Evolutionary conservation across 176 grass and related monocot species (phyloP), one percentile per base, ranked within the genome.

Genomic region (Aechmea fasciata): DNA sequence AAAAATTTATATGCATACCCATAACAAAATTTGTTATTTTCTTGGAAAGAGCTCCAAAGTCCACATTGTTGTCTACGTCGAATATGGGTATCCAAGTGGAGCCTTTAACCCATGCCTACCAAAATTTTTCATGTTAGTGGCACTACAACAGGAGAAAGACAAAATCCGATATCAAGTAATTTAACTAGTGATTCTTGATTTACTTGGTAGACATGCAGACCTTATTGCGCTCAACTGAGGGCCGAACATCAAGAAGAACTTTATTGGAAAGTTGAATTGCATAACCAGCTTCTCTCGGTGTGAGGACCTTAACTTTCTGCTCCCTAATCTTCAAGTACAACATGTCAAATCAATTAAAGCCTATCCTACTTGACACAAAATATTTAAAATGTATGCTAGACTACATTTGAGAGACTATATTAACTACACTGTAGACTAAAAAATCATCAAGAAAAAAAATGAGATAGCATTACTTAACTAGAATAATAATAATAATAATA

Each of bases 1-100:
- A 59, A 59, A 15, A 5, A 15, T 9, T 59, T 59, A 14, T 10
- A 55, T 18, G 19, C 54, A 19, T 59, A 97, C 94, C 94, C 86
- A 97, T 92, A 73, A 79, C 78, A 73, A 90, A 97, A 70, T 87
- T 97, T 66, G 78, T 96, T 65, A 90, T 49, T 87, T 92, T 90
- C 72, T 83, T 92, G 74, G 86, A 61, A 48, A 92, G 61, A 15
- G 86, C 48, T 41, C 71, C 75, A 5, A 92, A 47, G 68, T 97
- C 86, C 33, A 74, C 47, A 20, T 71, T 61, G 2, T 71, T 75
- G 48, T 85, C 89, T 65, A 92, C 72, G 65, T 97, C 94, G 72
- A 97, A 97, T 74, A 92, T 86, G 59, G 94, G 89, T 83, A 97
- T 82, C 89, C 94, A 92, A 51, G 87, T 81, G 71, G 94, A 97